Evolutionary conservation across 495 filamentous ascomycete species (phyloP).

Genomic region (Neurospora pannonica): DNA sequence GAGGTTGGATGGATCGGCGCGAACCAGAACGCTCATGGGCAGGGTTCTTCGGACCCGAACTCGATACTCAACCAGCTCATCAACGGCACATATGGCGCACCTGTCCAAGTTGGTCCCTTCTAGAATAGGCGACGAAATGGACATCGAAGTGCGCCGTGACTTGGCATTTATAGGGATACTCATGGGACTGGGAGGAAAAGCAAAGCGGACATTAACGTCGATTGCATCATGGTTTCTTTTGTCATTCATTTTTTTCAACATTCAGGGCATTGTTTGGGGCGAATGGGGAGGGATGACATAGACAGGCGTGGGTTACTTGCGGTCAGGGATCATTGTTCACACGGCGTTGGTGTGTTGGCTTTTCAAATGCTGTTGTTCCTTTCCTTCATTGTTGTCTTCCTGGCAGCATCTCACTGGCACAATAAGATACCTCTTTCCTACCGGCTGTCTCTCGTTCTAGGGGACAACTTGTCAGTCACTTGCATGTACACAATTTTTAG

Average conservation of each 20-base stretch:
- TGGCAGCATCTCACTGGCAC: background rate
- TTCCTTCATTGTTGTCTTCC: background rate
- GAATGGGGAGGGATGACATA: background rate
- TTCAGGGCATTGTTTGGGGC: background rate
- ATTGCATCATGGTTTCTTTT: background rate
- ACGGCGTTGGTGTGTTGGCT: background rate
- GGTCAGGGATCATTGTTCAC: background rate
- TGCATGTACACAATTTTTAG: background rate
- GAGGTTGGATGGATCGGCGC: constrained; percentile 71
- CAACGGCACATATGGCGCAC: constrained; percentile 66
- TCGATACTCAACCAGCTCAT: constrained; percentile 74
- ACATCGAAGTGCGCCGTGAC: background rate
- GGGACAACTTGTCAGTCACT: background rate
- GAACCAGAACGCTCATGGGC: constrained; percentile 23
- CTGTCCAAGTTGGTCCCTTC: constrained; percentile 69
- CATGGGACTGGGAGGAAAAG: background rate
- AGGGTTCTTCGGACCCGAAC: constrained; percentile 42
- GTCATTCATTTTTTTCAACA: background rate
- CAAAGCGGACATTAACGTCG: background rate
- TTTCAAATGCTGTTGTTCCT: background rate
- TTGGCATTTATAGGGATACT: background rate
- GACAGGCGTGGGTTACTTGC: background rate
- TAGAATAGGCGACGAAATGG: constrained; percentile 18
- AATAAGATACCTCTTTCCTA: background rate
- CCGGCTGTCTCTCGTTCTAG: background rate